These are phyloP conservation scores for Neurospora sp. DNA, from an alignment of 495 filamentous ascomycete species.

Conservation along the genomic window DNA sequence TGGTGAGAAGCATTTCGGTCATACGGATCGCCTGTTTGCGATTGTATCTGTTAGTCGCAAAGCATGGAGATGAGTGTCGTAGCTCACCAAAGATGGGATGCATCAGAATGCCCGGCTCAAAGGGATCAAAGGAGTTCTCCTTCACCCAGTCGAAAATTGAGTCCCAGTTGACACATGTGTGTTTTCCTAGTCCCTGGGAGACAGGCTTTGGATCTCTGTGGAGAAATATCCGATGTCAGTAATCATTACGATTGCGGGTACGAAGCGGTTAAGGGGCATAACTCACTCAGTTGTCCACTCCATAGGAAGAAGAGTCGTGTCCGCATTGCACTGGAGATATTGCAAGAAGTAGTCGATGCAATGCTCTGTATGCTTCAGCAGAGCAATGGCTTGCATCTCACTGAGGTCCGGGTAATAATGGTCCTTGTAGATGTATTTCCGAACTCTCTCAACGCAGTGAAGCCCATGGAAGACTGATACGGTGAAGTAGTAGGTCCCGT, in stretches of 20 bases:
- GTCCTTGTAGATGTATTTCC: constrained; percentile 1
- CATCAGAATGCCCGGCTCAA: neutral
- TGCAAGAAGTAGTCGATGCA: constrained; percentile 6
- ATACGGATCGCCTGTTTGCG: constrained; percentile 2
- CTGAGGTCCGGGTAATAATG: constrained; percentile 3
- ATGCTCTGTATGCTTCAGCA: constrained; percentile 4
- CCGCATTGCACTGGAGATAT: constrained; percentile 8
- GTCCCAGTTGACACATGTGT: constrained; percentile 2
- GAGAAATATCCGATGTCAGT: neutral
- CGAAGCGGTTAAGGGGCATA: too few species aligned
- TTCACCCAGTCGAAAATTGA: constrained; percentile 1
- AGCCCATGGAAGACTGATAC: constrained; percentile 3
- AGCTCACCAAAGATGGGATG: constrained; percentile 5
- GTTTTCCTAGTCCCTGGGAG: neutral
- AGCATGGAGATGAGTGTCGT: neutral
- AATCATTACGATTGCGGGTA: too few species aligned
- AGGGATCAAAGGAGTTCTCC: constrained; percentile 3
- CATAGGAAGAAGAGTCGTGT: constrained; percentile 5
- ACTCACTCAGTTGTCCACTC: constrained; percentile 1
- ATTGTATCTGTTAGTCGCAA: neutral
- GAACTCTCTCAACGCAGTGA: constrained; percentile 2
- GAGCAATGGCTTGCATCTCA: neutral
- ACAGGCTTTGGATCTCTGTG: neutral
- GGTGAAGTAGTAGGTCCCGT: constrained; percentile 1
- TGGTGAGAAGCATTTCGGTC: neutral